These are phyloP conservation scores for Cercospora beticola DNA, from an alignment of 2,329 filamentous ascomycete species.

Conservation along the genomic window DNA sequence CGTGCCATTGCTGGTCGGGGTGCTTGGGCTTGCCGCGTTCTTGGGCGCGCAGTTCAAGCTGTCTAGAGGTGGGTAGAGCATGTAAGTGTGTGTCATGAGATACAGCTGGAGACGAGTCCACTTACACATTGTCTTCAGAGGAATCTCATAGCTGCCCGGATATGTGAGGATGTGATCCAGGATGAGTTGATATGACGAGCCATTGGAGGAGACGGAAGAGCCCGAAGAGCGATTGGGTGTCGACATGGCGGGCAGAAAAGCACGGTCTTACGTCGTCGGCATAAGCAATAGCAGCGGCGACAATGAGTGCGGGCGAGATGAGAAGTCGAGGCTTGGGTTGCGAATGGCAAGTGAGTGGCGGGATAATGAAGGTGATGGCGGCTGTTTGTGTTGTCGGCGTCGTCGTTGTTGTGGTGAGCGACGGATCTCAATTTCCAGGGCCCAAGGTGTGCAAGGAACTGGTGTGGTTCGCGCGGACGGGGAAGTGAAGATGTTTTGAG, in stretches of 20 bases:
- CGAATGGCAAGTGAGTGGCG: conserved; percentile 3
- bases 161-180: conserved; percentile 62
- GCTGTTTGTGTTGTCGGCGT: neutral
- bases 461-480: neutral
- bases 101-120: neutral
- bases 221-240: conserved; percentile 30
- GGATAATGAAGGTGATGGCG: neutral
- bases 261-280: conserved; percentile 1
- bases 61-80: conserved; percentile 34
- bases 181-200: conserved; percentile 46
- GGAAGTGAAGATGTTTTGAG: neutral
- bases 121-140: conserved; percentile 61
- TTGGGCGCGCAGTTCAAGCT: conserved; percentile 61
- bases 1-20: conserved; percentile 38
- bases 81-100: neutral
- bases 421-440: neutral
- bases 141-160: conserved; percentile 64
- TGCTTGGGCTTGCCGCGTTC: conserved; percentile 35
- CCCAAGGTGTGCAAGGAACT: neutral
- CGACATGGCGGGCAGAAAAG: conserved; percentile 9
- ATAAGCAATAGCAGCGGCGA: conserved; percentile 7
- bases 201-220: conserved; percentile 42
- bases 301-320: neutral
- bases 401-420: neutral
- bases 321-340: neutral